Conservation (phyloP, 441 rosid genomes). For the Biscutella auriculata region DNA sequence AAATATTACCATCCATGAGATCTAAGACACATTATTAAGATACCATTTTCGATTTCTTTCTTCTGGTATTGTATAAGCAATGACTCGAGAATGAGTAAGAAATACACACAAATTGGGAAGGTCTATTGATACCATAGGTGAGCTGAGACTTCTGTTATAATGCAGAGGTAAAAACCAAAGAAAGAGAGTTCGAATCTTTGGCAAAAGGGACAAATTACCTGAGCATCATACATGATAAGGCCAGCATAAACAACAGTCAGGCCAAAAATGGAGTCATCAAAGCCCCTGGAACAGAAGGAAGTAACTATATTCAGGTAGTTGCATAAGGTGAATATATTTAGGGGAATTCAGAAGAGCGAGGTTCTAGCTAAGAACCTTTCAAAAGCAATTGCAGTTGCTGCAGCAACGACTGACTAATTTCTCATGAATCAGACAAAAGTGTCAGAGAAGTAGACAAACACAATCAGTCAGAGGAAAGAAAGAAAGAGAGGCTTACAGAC, state of each 20-base stretch:
- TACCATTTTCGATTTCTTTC: background rate
- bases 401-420: slow-evolving; percentile 61
- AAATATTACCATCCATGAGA: background rate
- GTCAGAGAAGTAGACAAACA: background rate
- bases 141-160: background rate
- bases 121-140: background rate
- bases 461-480: background rate
- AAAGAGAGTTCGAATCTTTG: background rate
- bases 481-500: slow-evolving; percentile 36
- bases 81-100: background rate
- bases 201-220: slow-evolving; percentile 30
- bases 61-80: background rate
- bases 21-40: background rate
- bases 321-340: background rate
- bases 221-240: slow-evolving; percentile 84
- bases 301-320: background rate
- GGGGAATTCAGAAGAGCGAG: background rate
- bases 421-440: background rate
- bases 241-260: slow-evolving; percentile 61
- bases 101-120: background rate
- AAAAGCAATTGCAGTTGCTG: slow-evolving; percentile 70
- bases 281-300: slow-evolving; percentile 52
- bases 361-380: slow-evolving; percentile 43
- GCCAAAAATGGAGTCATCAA: slow-evolving; percentile 72
- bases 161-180: background rate